phyloP scores from a whole-genome alignment of 768 basidiomycete genomes.

The Boletus rubescentipes region DNA sequence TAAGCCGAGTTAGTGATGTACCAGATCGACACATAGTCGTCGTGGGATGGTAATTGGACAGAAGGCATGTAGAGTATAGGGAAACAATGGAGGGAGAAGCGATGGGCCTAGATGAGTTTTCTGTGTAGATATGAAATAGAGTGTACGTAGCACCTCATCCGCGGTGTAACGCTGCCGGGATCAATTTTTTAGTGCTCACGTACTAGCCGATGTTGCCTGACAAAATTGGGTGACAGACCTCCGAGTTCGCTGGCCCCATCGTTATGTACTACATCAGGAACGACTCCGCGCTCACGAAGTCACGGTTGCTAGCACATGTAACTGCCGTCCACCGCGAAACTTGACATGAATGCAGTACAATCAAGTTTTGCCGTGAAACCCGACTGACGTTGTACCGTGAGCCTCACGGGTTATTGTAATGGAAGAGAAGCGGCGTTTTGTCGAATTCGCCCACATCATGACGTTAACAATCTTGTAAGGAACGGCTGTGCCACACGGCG shows the following conservation, averaged over 20 bases:
- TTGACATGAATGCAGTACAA: too few species aligned
- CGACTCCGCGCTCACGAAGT: background rate
- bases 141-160: slow-evolving; percentile 1
- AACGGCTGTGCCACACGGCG: slow-evolving; percentile 19
- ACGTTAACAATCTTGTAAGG: slow-evolving; percentile 12
- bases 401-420: slow-evolving; percentile 2
- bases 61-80: slow-evolving; percentile 52
- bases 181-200: slow-evolving; percentile 10
- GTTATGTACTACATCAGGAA: background rate
- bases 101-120: slow-evolving; percentile 13
- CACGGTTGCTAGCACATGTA: too few species aligned
- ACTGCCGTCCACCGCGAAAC: too few species aligned
- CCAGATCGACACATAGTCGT: slow-evolving; percentile 71
- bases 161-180: slow-evolving; percentile 20
- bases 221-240: slow-evolving; percentile 16
- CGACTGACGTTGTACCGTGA: slow-evolving; percentile 20
- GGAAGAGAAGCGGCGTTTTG: slow-evolving; percentile 14
- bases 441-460: slow-evolving; percentile 4
- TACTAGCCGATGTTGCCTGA: slow-evolving; percentile 25
- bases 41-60: slow-evolving; percentile 59
- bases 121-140: slow-evolving; percentile 20
- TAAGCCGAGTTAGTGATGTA: slow-evolving; percentile 65
- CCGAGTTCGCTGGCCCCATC: background rate
- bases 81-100: background rate
- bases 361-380: background rate